Base-by-base conservation (phyloP, 2,329 filamentous ascomycete species). In the Ramichloridium luteum region DNA sequence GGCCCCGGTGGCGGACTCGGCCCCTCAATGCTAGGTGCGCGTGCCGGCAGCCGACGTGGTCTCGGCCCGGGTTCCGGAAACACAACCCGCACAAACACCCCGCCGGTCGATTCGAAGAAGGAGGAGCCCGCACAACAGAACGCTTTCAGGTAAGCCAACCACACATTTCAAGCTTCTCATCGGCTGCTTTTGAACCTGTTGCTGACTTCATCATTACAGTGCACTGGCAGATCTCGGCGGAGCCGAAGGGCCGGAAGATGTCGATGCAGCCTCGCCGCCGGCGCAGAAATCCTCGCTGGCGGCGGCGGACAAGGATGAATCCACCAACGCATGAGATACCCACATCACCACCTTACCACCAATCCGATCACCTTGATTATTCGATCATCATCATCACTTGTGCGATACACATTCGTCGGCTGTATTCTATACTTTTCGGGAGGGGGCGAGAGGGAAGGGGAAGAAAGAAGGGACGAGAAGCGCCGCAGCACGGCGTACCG, bases 31-130 rank as follows among this genome's bases (percentile, higher is more conserved):
- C 43, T 94, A 49, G 76, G 73, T 43, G 82, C 80, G n/a, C 77
- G 90, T 43, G 92, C 82, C 65, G 88, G 84, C 65, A 94, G 86
- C 54, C 82, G 85, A 37, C 47, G 51, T 34, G 47, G 47, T 32
- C 47, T 51, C 16, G 43, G 36, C 15, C 40, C 46, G 17, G 46
- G 44, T n/a, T 94, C 86, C 39, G 81, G 75, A 48, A 74, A 78
- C 45, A 92, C 84, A 34, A 94, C 86, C 38, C 77, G 90, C 46
- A 92, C 84, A 34, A 83, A 81, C 49, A 96, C 88, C 29, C 86
- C 86, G 34, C 81, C 85, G 27, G 67, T 67, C 14, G 65, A 67
- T 48, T 72, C 72, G 49, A 67, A 68, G 50, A 67, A 71, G 48
- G 66, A 68, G 40, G 74, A 77, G 57, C 67, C 74, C 45, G 55